Evolutionary conservation across 495 filamentous ascomycete genomes (phyloP).

Genomic region (Talaromyces ruber): DNA sequence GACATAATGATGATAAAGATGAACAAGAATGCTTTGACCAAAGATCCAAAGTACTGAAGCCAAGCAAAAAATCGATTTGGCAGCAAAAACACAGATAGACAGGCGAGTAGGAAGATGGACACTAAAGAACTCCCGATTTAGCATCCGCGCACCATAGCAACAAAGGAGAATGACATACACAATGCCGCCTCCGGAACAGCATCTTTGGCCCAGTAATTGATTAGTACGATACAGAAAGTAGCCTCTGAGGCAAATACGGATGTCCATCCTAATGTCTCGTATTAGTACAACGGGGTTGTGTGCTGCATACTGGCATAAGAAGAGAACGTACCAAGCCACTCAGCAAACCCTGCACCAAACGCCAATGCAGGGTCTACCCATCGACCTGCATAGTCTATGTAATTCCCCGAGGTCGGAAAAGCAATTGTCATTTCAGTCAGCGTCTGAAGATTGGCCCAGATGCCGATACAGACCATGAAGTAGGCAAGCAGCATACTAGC

Average conservation of each 20-base stretch:
- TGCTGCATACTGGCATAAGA: too few species aligned
- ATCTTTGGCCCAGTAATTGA: slow-evolving; percentile 21
- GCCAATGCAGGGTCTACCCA: slow-evolving; percentile 24
- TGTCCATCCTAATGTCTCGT: background rate
- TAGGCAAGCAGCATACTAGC: slow-evolving; percentile 19
- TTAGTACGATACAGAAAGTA: slow-evolving; percentile 29
- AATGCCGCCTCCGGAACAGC: slow-evolving; percentile 10
- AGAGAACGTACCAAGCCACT: slow-evolving; percentile 11
- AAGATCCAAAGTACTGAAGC: slow-evolving; percentile 22
- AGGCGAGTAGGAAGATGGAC: slow-evolving; percentile 18
- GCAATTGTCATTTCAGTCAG: slow-evolving; percentile 27
- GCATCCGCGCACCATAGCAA: background rate
- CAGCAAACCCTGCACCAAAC: slow-evolving; percentile 17
- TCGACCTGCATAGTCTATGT: slow-evolving; percentile 25
- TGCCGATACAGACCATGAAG: slow-evolving; percentile 24
- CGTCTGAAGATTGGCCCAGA: slow-evolving; percentile 26
- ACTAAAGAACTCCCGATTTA: slow-evolving; percentile 6
- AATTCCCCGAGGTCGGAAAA: slow-evolving; percentile 22
- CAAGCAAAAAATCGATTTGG: slow-evolving; percentile 20
- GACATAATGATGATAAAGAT: slow-evolving; percentile 20
- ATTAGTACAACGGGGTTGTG: too few species aligned
- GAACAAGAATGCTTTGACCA: slow-evolving; percentile 23
- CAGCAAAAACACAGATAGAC: slow-evolving; percentile 14
- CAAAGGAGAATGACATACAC: slow-evolving; percentile 3
- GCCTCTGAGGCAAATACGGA: slow-evolving; percentile 20